Base-by-base conservation (phyloP, 305 asterid genomes). In the Fraxinus baroniana region DNA sequence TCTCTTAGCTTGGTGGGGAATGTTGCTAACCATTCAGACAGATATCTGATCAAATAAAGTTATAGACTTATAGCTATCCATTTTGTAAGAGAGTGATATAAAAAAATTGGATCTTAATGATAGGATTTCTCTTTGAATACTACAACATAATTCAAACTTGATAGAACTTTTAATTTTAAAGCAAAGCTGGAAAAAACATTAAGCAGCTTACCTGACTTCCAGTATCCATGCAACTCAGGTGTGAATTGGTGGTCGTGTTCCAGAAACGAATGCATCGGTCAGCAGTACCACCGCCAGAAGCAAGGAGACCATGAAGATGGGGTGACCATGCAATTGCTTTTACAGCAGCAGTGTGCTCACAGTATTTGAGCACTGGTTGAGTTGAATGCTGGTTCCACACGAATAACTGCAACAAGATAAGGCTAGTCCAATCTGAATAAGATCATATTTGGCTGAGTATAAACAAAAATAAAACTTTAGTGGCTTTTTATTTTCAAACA, bases 321-420 rank as follows among this genome's bases (percentile, higher is more conserved):
- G 99, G 98, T 7, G 98, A 96, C 99, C 99, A 96, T 28, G 99
- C 96, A 85, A 94, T 96, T 74, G 99, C 99, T 88, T 96, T 96
- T 15, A 96, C 99, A 81, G 98, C 99, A 64, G 98, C 99, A 79
- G 97, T 94, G 87, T 96, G 99, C 89, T 93, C 99, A 78, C 95
- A 90, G 83, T 92, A 94, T 87, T 92, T 96, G 44, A 93, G 85
- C 68, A 93, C 93, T 3, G 99, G 99, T 82, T 91, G 97, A 18
- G 93, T 91, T 30, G 98, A 95, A 74, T 94, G 94, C 83, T 92
- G 95, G 89, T 94, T 96, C 99, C 99, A 96, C 81, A 94, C 97
- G 26, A 95, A 90, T 78, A 95, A 97, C 99, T 95, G 87, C 84
- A 89, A 22, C 37, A 57, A 30, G 73, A 26, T 32, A 74, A 39